These are phyloP conservation scores for Boletus vermiculosoides DNA, from an alignment of 768 basidiomycete species.

Conservation along the genomic window DNA sequence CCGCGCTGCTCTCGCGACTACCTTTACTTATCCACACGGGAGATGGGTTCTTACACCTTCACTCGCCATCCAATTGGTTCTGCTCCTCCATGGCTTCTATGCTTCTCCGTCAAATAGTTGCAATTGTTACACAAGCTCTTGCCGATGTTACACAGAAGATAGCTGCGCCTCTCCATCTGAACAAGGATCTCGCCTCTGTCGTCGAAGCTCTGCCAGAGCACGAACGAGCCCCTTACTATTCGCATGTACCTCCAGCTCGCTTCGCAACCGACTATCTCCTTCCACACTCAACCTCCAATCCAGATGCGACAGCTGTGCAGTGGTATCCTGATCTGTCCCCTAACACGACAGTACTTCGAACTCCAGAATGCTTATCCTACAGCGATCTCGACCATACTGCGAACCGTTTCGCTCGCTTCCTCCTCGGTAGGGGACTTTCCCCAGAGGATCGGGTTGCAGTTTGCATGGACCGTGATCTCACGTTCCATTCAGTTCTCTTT, in stretches of 20 bases:
- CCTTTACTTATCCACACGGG: slow-evolving; percentile 11
- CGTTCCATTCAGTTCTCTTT: slow-evolving; percentile 43
- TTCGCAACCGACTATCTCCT: slow-evolving; percentile 27
- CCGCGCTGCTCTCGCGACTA: not conserved
- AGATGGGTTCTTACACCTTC: slow-evolving; percentile 13
- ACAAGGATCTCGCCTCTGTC: slow-evolving; percentile 16
- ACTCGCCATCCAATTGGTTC: slow-evolving; percentile 14
- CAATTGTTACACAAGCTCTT: slow-evolving; percentile 1
- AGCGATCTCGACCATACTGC: slow-evolving; percentile 34
- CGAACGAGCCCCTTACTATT: slow-evolving; percentile 9
- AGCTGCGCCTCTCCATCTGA: slow-evolving; percentile 6
- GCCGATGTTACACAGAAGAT: slow-evolving; percentile 10
- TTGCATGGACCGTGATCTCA: slow-evolving; percentile 42
- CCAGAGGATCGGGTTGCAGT: slow-evolving; percentile 44
- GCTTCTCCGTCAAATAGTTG: slow-evolving; percentile 21
- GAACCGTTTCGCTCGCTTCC: slow-evolving; percentile 45
- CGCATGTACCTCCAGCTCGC: slow-evolving; percentile 18
- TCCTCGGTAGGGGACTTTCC: slow-evolving; percentile 35
- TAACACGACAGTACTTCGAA: not conserved
- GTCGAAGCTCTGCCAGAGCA: slow-evolving; percentile 14
- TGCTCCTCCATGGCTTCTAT: slow-evolving; percentile 10
- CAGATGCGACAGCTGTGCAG: slow-evolving; percentile 18
- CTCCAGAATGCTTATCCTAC: slow-evolving; percentile 29
- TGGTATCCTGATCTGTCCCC: slow-evolving; percentile 22
- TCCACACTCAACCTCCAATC: slow-evolving; percentile 14